Evolutionary conservation across 1,139 yeast species (phyloP).

Genomic region (Candida albicans): DNA sequence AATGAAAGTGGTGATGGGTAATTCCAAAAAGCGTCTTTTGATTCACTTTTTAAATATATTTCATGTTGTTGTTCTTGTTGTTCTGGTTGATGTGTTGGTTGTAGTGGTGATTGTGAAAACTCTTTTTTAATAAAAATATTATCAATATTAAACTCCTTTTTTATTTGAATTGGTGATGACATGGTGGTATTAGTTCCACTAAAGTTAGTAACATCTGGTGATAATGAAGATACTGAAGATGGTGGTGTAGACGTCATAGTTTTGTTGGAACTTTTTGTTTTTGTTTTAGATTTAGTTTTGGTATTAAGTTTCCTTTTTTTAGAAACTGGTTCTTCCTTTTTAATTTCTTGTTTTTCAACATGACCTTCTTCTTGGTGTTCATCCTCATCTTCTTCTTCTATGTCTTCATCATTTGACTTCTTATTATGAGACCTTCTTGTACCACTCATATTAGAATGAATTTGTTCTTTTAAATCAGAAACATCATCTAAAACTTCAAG

Average conservation of each 20-base stretch:
- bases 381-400: constrained; percentile 18
- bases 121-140: constrained; percentile 1
- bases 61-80: constrained; percentile 5
- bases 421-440: constrained; percentile 12
- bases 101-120: constrained; percentile 3
- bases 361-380: too few species aligned
- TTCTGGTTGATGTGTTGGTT: constrained; percentile 3
- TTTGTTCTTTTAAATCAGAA: constrained; percentile 32
- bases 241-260: constrained; percentile 2
- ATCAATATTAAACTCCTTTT: constrained; percentile 5
- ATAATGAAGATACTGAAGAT: constrained; percentile 1
- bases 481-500: constrained; percentile 25
- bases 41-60: constrained; percentile 8
- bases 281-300: constrained; percentile 3
- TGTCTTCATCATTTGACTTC: constrained; percentile 6
- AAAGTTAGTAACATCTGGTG: neutral
- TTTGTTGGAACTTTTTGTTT: constrained; percentile 6
- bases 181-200: constrained; percentile 4
- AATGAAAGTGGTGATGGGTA: constrained; percentile 49
- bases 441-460: constrained; percentile 31
- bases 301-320: constrained; percentile 14
- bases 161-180: constrained; percentile 7
- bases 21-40: constrained; percentile 27
- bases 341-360: constrained; percentile 1
- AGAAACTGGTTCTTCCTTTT: constrained; percentile 5